Evolutionary conservation across 441 rosid species (phyloP).

Genomic region (Gossypium trilobum): DNA sequence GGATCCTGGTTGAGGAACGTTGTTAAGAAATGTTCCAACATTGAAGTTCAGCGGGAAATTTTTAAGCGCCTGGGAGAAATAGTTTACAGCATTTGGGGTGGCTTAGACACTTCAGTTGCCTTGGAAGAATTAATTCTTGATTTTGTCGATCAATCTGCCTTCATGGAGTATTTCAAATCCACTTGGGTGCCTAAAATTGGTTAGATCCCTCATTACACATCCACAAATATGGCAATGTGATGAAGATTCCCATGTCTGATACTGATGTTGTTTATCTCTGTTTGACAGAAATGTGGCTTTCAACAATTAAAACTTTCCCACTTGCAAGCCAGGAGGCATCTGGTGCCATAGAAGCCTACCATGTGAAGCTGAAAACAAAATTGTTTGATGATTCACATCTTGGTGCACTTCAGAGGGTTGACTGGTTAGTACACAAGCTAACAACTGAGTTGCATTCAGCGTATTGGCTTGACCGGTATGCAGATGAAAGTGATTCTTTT

Average conservation of each 20-base stretch:
- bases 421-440: constrained; percentile 89
- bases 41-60: constrained; percentile 64
- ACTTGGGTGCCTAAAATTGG: constrained; percentile 91
- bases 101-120: constrained; percentile 39
- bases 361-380: constrained; percentile 71
- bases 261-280: neutral
- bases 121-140: constrained; percentile 57
- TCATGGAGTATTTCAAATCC: constrained; percentile 64
- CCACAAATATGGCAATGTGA: neutral
- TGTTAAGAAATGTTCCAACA: constrained; percentile 58
- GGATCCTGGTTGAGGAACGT: constrained; percentile 88
- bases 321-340: constrained; percentile 94
- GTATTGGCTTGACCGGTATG: constrained; percentile 84
- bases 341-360: constrained; percentile 90
- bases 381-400: constrained; percentile 89
- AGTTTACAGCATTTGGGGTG: constrained; percentile 61
- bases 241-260: neutral
- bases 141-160: constrained; percentile 71
- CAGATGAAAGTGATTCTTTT: constrained; percentile 88
- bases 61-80: constrained; percentile 68
- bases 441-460: constrained; percentile 81
- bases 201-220: constrained; percentile 26
- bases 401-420: constrained; percentile 81
- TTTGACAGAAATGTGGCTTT: constrained; percentile 82
- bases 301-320: constrained; percentile 62